These are phyloP conservation scores for Boletus sp. DNA, from an alignment of 768 basidiomycete genomes.

Conservation along the genomic window DNA sequence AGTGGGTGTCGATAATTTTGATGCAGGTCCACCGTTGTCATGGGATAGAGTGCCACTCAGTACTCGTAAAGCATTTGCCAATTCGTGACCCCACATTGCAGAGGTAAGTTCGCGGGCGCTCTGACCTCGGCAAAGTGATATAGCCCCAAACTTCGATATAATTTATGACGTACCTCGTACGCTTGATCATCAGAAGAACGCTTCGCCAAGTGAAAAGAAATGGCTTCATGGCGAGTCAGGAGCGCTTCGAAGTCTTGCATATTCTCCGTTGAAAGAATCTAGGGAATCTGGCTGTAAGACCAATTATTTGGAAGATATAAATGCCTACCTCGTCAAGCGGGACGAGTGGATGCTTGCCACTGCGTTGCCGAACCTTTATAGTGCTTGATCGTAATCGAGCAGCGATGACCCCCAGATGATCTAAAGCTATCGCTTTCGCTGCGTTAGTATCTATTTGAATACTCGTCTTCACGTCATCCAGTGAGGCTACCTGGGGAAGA, in stretches of 20 bases:
- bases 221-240: slow-evolving; percentile 57
- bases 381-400: slow-evolving; percentile 67
- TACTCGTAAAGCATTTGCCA: slow-evolving; percentile 65
- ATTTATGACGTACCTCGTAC: slow-evolving; percentile 56
- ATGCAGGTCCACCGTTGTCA: slow-evolving; percentile 29
- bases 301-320: not conserved
- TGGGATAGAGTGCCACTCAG: slow-evolving; percentile 49
- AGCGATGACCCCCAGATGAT: slow-evolving; percentile 92
- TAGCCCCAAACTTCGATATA: not conserved
- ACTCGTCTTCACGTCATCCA: slow-evolving; percentile 77
- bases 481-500: slow-evolving; percentile 59
- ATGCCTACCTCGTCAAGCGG: slow-evolving; percentile 68
- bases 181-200: slow-evolving; percentile 76
- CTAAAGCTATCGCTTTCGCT: slow-evolving; percentile 84
- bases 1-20: slow-evolving; percentile 11
- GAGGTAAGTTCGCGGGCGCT: slow-evolving; percentile 81
- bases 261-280: slow-evolving; percentile 56
- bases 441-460: slow-evolving; percentile 72
- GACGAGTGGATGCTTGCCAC: slow-evolving; percentile 40
- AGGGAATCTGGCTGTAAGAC: not conserved
- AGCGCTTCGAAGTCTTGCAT: slow-evolving; percentile 54
- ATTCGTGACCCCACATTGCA: slow-evolving; percentile 78
- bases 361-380: slow-evolving; percentile 34
- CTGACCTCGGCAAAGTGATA: slow-evolving; percentile 28
- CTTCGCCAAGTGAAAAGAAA: slow-evolving; percentile 65